Base-by-base conservation (phyloP, 345 rosid genomes). In the Populus ilicifolia region DNA sequence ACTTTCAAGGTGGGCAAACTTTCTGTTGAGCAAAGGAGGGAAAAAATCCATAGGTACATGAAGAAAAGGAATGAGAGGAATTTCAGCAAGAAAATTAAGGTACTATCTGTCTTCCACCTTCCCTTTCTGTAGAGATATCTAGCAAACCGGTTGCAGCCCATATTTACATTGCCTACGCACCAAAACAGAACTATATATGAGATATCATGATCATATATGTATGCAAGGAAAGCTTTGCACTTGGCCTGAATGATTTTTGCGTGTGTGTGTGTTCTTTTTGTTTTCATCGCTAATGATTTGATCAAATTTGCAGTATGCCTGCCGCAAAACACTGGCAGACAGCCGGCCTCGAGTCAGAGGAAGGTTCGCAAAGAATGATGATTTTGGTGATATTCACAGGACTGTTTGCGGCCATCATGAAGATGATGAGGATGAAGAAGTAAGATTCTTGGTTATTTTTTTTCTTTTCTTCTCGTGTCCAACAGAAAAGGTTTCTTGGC, bases 71-170 rank as follows among this genome's bases (percentile, higher is more conserved):
- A 91, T 73, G 92, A 96, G 78, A 92, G 99, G 64, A 96, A 96
- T 73, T 96, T 96, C 90, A 85, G 89, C 95, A 96, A 91, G 87
- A 96, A 96, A 90, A 96, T 96, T 67, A 96, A 96, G 97, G 99
- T 92, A 56, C 27, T 50, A 25, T 67, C 73, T 41, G 36, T 41
- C 29, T 35, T 48, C 23, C 25, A 13, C 69, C 56, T 33, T 33
- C 36, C 36, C 36, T 33, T 5, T 33, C 36, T 33, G 36, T 33
- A 33, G 36, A 33, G 36, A 33, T 33, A 4, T 33, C 36, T 33
- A 33, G 36, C 36, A 33, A 33, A 33, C 36, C 4, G 5, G 36
- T 33, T 33, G 36, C 36, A 33, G 36, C 5, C 36, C 36, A 33
- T 33, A 33, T 33, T 33, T 33, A 33, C 5, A 33, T 4, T 4